Evolutionary conservation across 257 asterid species (phyloP).

Genomic region (Petunia secreta): DNA sequence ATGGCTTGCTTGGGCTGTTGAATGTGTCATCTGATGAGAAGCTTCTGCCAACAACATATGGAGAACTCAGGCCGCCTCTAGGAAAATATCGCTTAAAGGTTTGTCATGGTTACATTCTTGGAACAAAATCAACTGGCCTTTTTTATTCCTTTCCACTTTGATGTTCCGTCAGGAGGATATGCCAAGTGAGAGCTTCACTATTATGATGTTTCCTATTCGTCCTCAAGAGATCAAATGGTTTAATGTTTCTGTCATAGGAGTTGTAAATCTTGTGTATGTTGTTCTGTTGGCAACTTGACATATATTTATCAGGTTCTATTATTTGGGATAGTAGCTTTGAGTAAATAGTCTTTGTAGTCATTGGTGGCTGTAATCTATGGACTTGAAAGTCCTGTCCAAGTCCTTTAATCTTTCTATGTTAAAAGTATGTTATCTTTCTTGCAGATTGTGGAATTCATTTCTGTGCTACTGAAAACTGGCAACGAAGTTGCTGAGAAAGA

Average conservation of each 20-base stretch:
- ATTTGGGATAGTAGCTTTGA: conserved; percentile 6
- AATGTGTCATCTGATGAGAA: conserved; percentile 77
- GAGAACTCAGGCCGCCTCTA: conserved; percentile 96
- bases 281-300: neutral
- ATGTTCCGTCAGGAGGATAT: neutral
- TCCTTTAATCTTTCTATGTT: neutral
- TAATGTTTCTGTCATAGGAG: neutral
- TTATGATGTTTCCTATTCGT: conserved; percentile 12
- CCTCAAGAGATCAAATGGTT: neutral
- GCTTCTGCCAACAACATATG: conserved; percentile 77
- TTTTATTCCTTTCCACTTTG: conserved; percentile 15
- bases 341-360: neutral
- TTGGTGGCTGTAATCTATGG: neutral
- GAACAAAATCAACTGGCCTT: neutral
- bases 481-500: conserved; percentile 84
- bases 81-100: conserved; percentile 97
- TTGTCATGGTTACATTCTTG: conserved; percentile 23
- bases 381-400: neutral
- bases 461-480: conserved; percentile 82
- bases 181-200: neutral
- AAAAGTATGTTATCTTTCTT: conserved; percentile 26
- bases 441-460: conserved; percentile 85
- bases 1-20: conserved; percentile 74
- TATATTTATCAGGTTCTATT: conserved; percentile 1
- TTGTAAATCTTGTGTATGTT: conserved; percentile 4